Conservation (phyloP, 495 filamentous ascomycete genomes). For the Lentithecium fluviatile region DNA sequence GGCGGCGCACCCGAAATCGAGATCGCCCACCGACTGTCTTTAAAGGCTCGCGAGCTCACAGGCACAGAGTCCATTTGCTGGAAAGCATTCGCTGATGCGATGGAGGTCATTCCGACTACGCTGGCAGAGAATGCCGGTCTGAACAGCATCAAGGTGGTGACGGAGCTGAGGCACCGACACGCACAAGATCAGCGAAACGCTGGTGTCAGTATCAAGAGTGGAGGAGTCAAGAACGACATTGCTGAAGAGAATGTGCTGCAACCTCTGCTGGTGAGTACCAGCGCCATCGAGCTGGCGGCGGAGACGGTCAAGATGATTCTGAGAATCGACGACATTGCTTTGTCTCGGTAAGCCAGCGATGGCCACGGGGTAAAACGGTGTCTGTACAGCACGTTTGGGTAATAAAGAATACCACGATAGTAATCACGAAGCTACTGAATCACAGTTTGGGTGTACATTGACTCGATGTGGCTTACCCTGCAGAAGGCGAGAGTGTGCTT, state of each 20-base stretch:
- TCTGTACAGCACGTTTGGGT: too few species aligned
- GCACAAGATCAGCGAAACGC: constrained; percentile 93
- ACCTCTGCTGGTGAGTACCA: constrained; percentile 92
- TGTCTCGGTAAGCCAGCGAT: constrained; percentile 52
- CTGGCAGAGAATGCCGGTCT: constrained; percentile 96
- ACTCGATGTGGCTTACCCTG: too few species aligned
- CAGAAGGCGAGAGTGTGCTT: too few species aligned
- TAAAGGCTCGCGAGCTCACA: constrained; percentile 74
- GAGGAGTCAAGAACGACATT: constrained; percentile 92
- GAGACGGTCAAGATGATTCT: constrained; percentile 99
- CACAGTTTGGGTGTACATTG: too few species aligned
- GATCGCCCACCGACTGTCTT: constrained; percentile 76
- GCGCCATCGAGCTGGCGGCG: constrained; percentile 91
- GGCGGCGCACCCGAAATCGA: constrained; percentile 96
- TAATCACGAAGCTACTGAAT: too few species aligned
- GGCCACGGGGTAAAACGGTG: too few species aligned
- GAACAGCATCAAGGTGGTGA: constrained; percentile 98
- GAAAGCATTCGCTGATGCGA: constrained; percentile 96
- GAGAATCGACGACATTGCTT: constrained; percentile 91
- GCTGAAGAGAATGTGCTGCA: constrained; percentile 97
- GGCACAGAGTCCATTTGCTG: constrained; percentile 97
- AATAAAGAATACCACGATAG: too few species aligned
- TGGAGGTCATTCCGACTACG: constrained; percentile 96
- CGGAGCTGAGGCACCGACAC: constrained; percentile 88
- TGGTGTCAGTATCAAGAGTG: constrained; percentile 94